Percentiles rank a stretch among this genome's conserved stretches.
These are phyloP conservation scores for Quillaja saponaria DNA, from an alignment of 306 rosid genomes.

Conservation along the genomic window DNA sequence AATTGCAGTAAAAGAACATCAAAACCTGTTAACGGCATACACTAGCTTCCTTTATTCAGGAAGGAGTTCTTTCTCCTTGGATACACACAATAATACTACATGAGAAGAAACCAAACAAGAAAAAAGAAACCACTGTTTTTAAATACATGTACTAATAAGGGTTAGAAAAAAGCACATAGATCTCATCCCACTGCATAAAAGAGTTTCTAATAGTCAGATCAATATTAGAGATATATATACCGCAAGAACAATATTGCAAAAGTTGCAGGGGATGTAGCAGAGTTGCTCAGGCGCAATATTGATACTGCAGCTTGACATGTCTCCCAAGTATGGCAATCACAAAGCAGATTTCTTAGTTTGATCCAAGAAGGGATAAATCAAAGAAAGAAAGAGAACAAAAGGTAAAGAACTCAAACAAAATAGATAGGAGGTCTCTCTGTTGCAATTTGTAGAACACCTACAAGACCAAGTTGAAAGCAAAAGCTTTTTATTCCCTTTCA, in stretches of 20 bases:
- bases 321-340: slow-evolving; percentile 18
- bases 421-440: slow-evolving; percentile 12
- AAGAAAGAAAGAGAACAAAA: neutral
- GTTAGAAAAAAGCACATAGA: slow-evolving; percentile 31
- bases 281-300: slow-evolving; percentile 87
- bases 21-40: slow-evolving; percentile 30
- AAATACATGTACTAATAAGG: slow-evolving; percentile 9
- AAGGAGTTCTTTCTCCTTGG: slow-evolving; percentile 27
- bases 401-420: neutral
- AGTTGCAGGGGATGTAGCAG: slow-evolving; percentile 99
- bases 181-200: slow-evolving; percentile 18
- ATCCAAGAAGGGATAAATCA: slow-evolving; percentile 14
- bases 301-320: slow-evolving; percentile 77
- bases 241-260: slow-evolving; percentile 99
- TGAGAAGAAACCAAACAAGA: slow-evolving; percentile 22
- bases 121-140: neutral
- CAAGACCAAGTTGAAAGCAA: slow-evolving; percentile 27
- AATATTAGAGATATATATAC: slow-evolving; percentile 37
- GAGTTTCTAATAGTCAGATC: neutral
- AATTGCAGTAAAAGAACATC: slow-evolving; percentile 25
- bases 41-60: slow-evolving; percentile 40
- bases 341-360: neutral
- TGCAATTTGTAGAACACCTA: slow-evolving; percentile 26
- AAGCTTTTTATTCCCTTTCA: slow-evolving; percentile 47
- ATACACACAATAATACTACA: neutral